Evolutionary conservation across 2,329 filamentous ascomycete species (phyloP).

Genomic region (Aspergillus oerlinghausenensis): DNA sequence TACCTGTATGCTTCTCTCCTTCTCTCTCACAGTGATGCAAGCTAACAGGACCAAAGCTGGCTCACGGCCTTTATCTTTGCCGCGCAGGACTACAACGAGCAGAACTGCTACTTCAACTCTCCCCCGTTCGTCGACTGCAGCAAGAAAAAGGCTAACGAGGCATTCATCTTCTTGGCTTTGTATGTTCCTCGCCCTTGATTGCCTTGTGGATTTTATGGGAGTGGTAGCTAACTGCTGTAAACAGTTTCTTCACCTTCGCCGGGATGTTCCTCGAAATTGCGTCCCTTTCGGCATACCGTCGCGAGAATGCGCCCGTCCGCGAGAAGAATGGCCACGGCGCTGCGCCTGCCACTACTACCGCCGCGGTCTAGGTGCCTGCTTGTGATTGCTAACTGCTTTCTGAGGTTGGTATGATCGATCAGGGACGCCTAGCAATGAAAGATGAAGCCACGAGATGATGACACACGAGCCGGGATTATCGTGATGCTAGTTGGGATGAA

Average conservation of each 20-base stretch:
- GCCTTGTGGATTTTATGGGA: too few species aligned
- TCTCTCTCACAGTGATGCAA: not conserved
- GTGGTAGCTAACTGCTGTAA: not conserved
- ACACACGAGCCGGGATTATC: not conserved
- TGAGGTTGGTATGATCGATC: not conserved
- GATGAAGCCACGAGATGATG: not conserved
- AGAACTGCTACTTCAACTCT: slow-evolving; percentile 26
- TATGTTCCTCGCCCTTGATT: slow-evolving; percentile 21
- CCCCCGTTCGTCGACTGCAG: slow-evolving; percentile 32
- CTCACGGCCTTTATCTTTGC: slow-evolving; percentile 47
- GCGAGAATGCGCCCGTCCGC: slow-evolving; percentile 13
- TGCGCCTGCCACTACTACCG: slow-evolving; percentile 10
- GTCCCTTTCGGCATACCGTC: slow-evolving; percentile 31
- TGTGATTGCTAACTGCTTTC: not conserved
- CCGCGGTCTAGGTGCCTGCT: not conserved
- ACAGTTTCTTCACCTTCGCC: slow-evolving; percentile 40
- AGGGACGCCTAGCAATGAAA: not conserved
- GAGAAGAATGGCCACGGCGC: slow-evolving; percentile 25
- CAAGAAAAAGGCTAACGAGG: slow-evolving; percentile 38
- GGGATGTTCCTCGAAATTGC: slow-evolving; percentile 36
- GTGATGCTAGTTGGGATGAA: not conserved
- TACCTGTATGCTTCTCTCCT: slow-evolving; percentile 36
- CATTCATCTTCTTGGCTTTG: slow-evolving; percentile 46
- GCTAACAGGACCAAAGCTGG: slow-evolving; percentile 30
- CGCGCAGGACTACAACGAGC: slow-evolving; percentile 40